These are phyloP conservation scores for Amanita exitialis DNA, from an alignment of 768 basidiomycete genomes.

Conservation along the genomic window DNA sequence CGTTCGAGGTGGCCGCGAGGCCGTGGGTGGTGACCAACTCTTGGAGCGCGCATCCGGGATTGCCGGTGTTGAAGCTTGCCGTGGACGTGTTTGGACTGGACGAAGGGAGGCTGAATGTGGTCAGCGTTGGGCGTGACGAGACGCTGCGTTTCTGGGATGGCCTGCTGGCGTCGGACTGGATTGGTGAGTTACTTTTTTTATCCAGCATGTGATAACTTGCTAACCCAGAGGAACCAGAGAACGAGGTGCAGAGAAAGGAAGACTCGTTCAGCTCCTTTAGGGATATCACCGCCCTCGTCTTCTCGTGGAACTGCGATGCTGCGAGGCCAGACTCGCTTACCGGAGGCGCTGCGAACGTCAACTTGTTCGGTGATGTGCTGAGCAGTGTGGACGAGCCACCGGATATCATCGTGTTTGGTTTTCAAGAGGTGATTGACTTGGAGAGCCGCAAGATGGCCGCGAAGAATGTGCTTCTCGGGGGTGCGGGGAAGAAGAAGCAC, in stretches of 20 bases:
- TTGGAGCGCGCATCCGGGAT: conserved; percentile 71
- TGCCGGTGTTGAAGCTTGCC: conserved; percentile 53
- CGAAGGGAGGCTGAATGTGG: conserved; percentile 58
- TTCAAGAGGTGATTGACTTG: conserved; percentile 96
- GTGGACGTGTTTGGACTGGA: conserved; percentile 74
- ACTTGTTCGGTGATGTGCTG: conserved; percentile 74
- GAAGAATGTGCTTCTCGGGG: conserved; percentile 77
- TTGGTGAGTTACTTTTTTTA: conserved; percentile 51
- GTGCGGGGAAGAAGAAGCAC: conserved; percentile 45
- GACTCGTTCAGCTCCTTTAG: conserved; percentile 72
- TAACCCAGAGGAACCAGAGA: conserved; percentile 34
- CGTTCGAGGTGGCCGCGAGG: conserved; percentile 60
- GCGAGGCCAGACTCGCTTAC: conserved; percentile 68
- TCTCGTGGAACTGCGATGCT: conserved; percentile 92
- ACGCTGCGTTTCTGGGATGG: conserved; percentile 84
- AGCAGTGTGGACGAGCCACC: conserved; percentile 58
- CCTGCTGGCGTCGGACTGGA: conserved; percentile 72
- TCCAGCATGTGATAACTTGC: background rate
- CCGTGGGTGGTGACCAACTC: conserved; percentile 86
- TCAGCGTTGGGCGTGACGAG: conserved; percentile 70
- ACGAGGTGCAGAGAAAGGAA: conserved; percentile 68
- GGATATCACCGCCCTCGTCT: conserved; percentile 63
- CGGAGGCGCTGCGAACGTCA: conserved; percentile 59
- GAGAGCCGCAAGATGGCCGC: conserved; percentile 88
- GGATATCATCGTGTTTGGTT: conserved; percentile 88